phyloP scores from a whole-genome alignment of 768 basidiomycete species.

The Tremella mesenterica region DNA sequence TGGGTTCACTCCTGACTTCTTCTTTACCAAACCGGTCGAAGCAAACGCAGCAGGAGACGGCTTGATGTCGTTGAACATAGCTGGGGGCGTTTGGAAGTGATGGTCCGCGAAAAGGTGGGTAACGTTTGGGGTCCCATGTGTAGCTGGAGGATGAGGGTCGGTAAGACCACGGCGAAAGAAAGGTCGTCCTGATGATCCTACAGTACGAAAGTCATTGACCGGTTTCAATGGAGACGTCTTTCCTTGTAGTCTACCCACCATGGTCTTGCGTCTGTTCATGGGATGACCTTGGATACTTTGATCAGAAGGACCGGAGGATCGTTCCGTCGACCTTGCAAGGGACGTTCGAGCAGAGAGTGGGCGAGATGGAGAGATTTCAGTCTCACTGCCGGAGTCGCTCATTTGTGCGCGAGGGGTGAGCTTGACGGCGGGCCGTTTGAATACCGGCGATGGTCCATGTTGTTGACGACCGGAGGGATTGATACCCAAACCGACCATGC shows the following conservation, averaged over 20 bases:
- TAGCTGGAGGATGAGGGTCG: conserved; percentile 13
- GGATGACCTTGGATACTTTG: neutral
- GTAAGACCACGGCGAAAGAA: conserved; percentile 33
- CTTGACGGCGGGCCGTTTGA: neutral
- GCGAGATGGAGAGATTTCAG: conserved; percentile 15
- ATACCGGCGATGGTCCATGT: neutral
- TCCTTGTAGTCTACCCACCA: neutral
- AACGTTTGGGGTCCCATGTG: neutral
- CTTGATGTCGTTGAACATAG: conserved; percentile 28
- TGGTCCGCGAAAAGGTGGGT: conserved; percentile 1
- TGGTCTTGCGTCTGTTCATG: conserved; percentile 11
- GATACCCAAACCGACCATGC: neutral
- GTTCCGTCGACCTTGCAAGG: neutral
- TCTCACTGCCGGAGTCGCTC: conserved; percentile 22
- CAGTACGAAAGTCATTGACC: neutral
- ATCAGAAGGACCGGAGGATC: neutral
- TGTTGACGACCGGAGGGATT: neutral
- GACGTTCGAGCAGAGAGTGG: conserved; percentile 6
- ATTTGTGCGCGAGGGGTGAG: neutral
- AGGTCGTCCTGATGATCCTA: conserved; percentile 12
- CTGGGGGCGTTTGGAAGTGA: conserved; percentile 20
- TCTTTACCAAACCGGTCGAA: conserved; percentile 46
- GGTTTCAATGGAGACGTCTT: neutral
- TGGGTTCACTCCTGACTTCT: conserved; percentile 22
- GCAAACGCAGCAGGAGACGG: conserved; percentile 46